Evolutionary conservation across 805 yeast genomes (phyloP), one percentile per base, ranked within the genome.

Genomic region (Hanseniaspora jakobsenii): DNA sequence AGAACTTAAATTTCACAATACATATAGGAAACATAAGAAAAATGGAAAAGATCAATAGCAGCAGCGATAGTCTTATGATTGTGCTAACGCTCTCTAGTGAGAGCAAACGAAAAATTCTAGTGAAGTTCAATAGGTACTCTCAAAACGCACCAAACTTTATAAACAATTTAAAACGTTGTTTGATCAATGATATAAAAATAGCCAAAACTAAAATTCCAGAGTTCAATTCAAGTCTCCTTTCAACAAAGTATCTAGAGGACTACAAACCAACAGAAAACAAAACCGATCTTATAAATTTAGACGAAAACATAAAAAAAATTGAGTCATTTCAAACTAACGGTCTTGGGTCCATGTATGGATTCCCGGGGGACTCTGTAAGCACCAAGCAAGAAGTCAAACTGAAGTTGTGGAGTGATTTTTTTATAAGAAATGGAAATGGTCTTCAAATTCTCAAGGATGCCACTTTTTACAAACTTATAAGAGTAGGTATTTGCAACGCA

Each of bases 401-500:
- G 72, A 78, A 89, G 53, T 66, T 86, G 44, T 91, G 99, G 99
- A 85, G 83, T 56, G 96, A 89, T 55, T 81, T 82, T 54, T 81
- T 87, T 59, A 70, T 79, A 47, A 73, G 74, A 16, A 79, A 86
- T 54, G 98, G 98, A 23, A 69, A 94, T 38, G 86, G 87, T 55
- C 64, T 91, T 41, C 77, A 93, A 1, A 53, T 89, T 16, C 70
- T 83, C 1, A 72, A 77, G 38, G 83, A 81, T 46, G 83, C 77
- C 30, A 74, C 77, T 56, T 93, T 85, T 56, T 82, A 78, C 59
- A 82, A 81, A 55, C 70, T 91, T 40, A 72, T 91, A 7, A 70
- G 96, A 40, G 91, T 87, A 13, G 97, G 98, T 0, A 69, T 91
- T 19, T 97, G 97, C n/a, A 89, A 89, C 57, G 71, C 93, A 48